Evolutionary conservation across 176 grass and related monocot genomes (phyloP).

Genomic region (Lolium rigidum): DNA sequence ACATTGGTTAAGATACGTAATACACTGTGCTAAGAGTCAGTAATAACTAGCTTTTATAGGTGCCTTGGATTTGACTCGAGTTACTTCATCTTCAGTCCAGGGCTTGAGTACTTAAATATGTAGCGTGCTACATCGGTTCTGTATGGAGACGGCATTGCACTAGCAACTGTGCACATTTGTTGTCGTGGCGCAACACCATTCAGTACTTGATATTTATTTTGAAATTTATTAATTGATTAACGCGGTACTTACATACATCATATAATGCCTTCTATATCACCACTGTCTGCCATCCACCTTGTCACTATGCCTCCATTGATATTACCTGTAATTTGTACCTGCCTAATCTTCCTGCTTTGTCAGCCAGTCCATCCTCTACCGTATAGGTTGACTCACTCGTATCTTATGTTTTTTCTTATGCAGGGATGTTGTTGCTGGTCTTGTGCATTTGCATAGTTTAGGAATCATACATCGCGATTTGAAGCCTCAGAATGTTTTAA

Average conservation of each 20-base stretch:
- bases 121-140: not conserved
- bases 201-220: not conserved
- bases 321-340: not conserved
- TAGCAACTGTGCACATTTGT: not conserved
- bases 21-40: too few species aligned
- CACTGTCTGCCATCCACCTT: not conserved
- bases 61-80: not conserved
- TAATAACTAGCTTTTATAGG: not conserved
- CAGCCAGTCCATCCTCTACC: not conserved
- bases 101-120: conserved; percentile 3
- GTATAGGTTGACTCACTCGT: not conserved
- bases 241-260: not conserved
- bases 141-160: not conserved
- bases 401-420: conserved; percentile 43
- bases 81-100: not conserved
- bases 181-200: not conserved
- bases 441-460: conserved; percentile 86
- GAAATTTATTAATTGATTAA: not conserved
- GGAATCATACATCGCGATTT: conserved; percentile 99
- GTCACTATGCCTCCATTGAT: not conserved
- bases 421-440: conserved; percentile 91
- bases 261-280: not conserved
- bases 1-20: too few species aligned
- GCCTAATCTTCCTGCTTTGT: conserved; percentile 20
- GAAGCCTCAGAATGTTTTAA: conserved; percentile 98